phyloP scores from a whole-genome alignment of 2,329 filamentous ascomycete species.

The Fusarium armeniacum region DNA sequence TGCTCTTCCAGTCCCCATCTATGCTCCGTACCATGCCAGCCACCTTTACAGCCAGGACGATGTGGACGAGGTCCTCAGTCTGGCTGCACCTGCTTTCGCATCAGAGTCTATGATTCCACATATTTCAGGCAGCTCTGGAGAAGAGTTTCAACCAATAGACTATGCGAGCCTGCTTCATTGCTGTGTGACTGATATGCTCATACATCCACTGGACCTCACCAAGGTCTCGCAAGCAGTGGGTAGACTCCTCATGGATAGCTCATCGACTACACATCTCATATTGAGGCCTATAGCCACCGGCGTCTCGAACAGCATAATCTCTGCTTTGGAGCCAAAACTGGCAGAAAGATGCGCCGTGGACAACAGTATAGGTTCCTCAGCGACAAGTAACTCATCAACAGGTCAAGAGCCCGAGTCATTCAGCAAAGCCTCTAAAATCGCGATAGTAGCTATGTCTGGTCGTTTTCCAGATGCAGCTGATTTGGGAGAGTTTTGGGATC shows the following conservation, averaged over 20 bases:
- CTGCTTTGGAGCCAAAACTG: constrained; percentile 1
- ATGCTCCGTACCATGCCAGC: constrained; percentile 47
- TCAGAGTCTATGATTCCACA: neutral
- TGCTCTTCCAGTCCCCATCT: constrained; percentile 16
- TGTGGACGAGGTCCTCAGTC: neutral
- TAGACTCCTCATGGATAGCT: neutral
- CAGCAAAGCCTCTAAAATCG: constrained; percentile 69
- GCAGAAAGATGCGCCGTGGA: constrained; percentile 17
- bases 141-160: neutral
- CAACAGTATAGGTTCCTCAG: neutral
- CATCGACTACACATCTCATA: neutral
- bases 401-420: neutral
- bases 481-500: constrained; percentile 69
- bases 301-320: constrained; percentile 4
- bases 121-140: neutral
- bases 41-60: constrained; percentile 41
- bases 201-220: neutral
- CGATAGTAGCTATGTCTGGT: constrained; percentile 77
- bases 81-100: neutral
- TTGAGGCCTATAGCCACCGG: neutral
- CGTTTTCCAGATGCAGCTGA: constrained; percentile 62
- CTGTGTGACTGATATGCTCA: constrained; percentile 9
- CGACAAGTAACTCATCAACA: neutral
- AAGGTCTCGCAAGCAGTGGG: constrained; percentile 1
- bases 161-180: neutral